These are phyloP conservation scores for Przewalskia tangutica DNA, from an alignment of 257 asterid species.

Conservation along the genomic window DNA sequence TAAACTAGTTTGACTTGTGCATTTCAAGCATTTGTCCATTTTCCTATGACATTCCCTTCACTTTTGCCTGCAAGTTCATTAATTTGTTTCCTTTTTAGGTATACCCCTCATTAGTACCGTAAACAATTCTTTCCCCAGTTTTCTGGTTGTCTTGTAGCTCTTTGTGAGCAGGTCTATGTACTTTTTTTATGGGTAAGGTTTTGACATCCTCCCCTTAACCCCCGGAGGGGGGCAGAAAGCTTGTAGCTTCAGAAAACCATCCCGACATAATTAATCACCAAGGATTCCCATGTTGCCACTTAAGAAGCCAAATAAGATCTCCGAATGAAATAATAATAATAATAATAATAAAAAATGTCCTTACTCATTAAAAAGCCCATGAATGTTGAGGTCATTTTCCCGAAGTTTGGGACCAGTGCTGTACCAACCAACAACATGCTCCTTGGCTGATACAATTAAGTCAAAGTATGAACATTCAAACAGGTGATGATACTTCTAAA, in stretches of 20 bases:
- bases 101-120: background rate
- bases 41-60: background rate
- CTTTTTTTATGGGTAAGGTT: no score
- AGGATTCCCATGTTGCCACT: background rate
- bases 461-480: background rate
- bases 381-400: slow-evolving; percentile 76
- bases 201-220: no score
- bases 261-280: background rate
- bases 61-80: background rate
- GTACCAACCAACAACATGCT: slow-evolving; percentile 98
- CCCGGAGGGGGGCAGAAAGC: no score
- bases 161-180: no score
- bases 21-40: background rate
- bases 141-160: no score
- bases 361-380: slow-evolving; percentile 72
- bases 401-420: slow-evolving; percentile 92
- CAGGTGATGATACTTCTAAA: background rate
- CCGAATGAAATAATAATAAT: background rate
- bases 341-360: slow-evolving; percentile 7
- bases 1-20: background rate
- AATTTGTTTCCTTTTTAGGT: background rate
- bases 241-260: background rate
- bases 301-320: background rate
- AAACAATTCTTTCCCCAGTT: background rate
- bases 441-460: slow-evolving; percentile 62